Evolutionary conservation across 2,329 filamentous ascomycete species (phyloP), one percentile per base, ranked within the genome.

Genomic region (Corniculantispora saksenae): DNA sequence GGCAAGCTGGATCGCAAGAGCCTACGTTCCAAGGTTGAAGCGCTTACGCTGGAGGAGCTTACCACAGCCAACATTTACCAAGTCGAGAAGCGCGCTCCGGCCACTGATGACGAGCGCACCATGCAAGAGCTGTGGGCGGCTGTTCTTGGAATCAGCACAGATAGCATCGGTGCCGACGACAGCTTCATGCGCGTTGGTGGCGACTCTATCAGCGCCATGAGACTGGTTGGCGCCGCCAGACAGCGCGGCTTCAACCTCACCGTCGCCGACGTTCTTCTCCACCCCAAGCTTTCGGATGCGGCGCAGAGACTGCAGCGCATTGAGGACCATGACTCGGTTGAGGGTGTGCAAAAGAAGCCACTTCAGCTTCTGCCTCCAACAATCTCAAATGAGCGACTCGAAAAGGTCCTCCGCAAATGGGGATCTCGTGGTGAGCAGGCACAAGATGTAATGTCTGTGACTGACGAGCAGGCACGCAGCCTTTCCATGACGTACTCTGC

Each of bases 401-500:
- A 27, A 9, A 17, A 47, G 2, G 23, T 53, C 78, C 0, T 78
- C 85, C 67, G 83, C 85, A 66, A 79, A 76, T 63, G 82, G 81
- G 67, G 84, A 83, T 2, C 73, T 83, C 23, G 80, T 81, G 6
- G 78, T 79, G 56, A 80, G 83, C 13, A 81, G 83, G 62, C 74
- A 74, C 60, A 55, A n/a, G n/a, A 32, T 25, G 21, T 55, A 23
- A 35, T 35, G 13, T 50, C 51, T 25, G 48, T 54, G 27, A 54
- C 50, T 12, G 60, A 62, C 38, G 50, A 62, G 48, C 60, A 55
- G 21, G 50, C 51, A 25, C 60, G 51, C n/a, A 43, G 50, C 17
- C 50, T 55, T 13, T 29, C 60, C 38, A 55, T 62, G 48, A 54
- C 48, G 25, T 55, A 62, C 50, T 62, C 60, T 32, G 23, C 50